Base-by-base conservation (phyloP, 306 rosid species). In the Malus sylvestris region DNA sequence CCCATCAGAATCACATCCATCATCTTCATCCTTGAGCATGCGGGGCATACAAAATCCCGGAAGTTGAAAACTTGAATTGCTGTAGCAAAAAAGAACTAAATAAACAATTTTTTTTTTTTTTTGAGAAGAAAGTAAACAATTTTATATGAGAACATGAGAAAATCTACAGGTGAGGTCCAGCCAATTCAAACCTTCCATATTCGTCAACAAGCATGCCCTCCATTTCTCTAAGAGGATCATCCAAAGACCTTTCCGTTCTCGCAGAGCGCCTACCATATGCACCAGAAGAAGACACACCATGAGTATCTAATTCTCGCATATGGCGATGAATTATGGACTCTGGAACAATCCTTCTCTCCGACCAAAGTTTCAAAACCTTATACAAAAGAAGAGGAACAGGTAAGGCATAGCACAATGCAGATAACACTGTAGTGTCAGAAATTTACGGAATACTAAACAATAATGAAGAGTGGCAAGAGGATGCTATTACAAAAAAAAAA, bases 191-290 rank as follows among this genome's bases (percentile, higher is more conserved):
- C 98, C 98, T 94, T 90, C 98, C 98, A 85, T 94, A 94, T 90
- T 94, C 98, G 27, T 94, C 96, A 66, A 91, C 98, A 86, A 86
- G 92, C 98, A 94, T 92, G 77, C 98, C 98, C 92, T 92, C 98
- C 97, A 94, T 90, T 76, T 94, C 98, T 83, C 97, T 89, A 74
- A 91, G 81, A 76, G 98, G 98, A 83, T 94, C 98, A 80, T 94
- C 95, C 79, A 94, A 74, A 60, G 98, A 85, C 79, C 98, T 89
- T 81, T 90, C 97, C 15, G 94, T 94, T 84, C 95, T 94, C 51
- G 86, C 70, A 16, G 96, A 72, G 65, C 98, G 96, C 42, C 96
- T 89, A 64, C 89, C 81, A 72, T 76, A 85, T 61, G 87, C 81
- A 80, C 93, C 93, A 4, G 85, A 75, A 63, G 92, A 81, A 84